Evolutionary conservation across 2,329 filamentous ascomycete genomes (phyloP), one percentile per base, ranked within the genome.

Genomic region (Diaporthe amygdali): DNA sequence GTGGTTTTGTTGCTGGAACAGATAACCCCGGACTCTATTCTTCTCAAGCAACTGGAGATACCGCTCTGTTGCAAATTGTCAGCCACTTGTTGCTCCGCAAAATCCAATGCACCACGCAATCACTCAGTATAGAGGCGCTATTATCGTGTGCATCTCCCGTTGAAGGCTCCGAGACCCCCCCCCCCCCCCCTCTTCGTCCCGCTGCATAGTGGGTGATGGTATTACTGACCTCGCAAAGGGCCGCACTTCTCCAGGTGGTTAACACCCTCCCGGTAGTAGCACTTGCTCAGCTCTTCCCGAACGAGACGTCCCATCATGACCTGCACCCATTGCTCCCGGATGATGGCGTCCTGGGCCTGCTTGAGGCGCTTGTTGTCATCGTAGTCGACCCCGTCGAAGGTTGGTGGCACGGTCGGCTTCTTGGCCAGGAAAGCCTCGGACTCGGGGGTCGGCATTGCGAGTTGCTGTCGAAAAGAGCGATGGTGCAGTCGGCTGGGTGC

Each of bases 191-290:
- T n/a, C n/a, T n/a, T n/a, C n/a, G n/a, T n/a, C n/a, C n/a, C n/a
- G n/a, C n/a, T n/a, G 17, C 7, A 9, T 41, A 30, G 32, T 46
- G 22, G 66, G 39, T 76, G 37, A 76, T 44, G 34, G 63, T 25
- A 41, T 52, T 64, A 85, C 92, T 87, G 81, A 96, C 94, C 93
- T 92, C 94, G 88, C 83, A 96, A 82, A 78, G 89, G 86, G 75
- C 93, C 93, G 82, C 94, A 96, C 85, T 96, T 96, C 88, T 96
- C 94, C 81, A 96, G 83, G 81, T 96, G 94, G 82, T 96, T 96
- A 75, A 95, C 93, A 70, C 94, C 94, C 84, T 96, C 93, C 76
- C 90, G 88, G 82, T 91, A 90, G 84, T 96, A 96, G 86, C 94
- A 96, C 85, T 94, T 96, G 82, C 91, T 88, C 85, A 96, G 86